Percentiles rank a stretch among this genome's conserved stretches.
Conservation (phyloP, 1,284 basidiomycete genomes). For the Chalciporus sp. region DNA sequence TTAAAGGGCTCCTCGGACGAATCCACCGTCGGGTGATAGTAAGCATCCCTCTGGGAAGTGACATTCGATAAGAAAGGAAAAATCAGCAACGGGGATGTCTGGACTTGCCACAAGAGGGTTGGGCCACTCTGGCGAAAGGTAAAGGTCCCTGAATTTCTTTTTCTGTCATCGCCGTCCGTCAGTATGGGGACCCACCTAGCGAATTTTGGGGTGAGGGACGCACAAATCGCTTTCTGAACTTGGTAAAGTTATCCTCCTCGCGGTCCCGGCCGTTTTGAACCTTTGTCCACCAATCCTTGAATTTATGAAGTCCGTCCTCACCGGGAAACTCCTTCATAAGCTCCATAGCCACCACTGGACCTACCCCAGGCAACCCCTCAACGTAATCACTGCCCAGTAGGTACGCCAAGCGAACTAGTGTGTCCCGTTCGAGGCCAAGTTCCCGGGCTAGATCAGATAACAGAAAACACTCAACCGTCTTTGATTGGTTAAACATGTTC, state of each 20-base stretch:
- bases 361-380: constrained; percentile 93
- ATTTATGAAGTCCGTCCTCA: constrained; percentile 78
- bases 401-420: constrained; percentile 89
- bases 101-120: constrained; percentile 79
- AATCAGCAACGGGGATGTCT: constrained; percentile 8
- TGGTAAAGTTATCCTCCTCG: constrained; percentile 67
- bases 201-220: constrained; percentile 36
- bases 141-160: constrained; percentile 85
- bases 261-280: constrained; percentile 92
- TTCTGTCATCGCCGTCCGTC: constrained; percentile 56
- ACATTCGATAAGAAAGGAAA: not conserved
- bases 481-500: constrained; percentile 99
- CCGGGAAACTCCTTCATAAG: constrained; percentile 90
- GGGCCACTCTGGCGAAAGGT: constrained; percentile 85
- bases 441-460: constrained; percentile 86
- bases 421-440: constrained; percentile 85
- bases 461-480: constrained; percentile 96
- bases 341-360: constrained; percentile 97
- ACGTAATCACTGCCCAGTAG: constrained; percentile 97
- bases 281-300: constrained; percentile 93
- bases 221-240: constrained; percentile 86
- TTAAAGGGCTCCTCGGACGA: constrained; percentile 93
- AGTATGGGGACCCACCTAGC: constrained; percentile 9
- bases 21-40: constrained; percentile 90
- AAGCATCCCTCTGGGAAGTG: constrained; percentile 77